phyloP scores from a whole-genome alignment of 2,329 filamentous ascomycete species.

The Fusarium anguioides region DNA sequence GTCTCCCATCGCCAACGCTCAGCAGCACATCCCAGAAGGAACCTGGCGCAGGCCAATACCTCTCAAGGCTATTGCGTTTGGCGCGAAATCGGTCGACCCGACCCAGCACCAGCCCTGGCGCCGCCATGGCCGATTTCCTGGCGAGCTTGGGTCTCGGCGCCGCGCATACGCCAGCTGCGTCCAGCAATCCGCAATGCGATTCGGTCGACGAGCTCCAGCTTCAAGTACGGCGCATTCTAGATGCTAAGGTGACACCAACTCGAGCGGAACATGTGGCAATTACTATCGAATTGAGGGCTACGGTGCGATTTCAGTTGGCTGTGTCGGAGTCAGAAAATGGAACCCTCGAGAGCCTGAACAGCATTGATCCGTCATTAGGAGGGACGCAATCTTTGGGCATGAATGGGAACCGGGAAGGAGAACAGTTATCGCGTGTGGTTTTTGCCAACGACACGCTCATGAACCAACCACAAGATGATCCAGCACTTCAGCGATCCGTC shows the following conservation, averaged over 20 bases:
- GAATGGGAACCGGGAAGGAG: constrained; percentile 16
- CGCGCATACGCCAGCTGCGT: constrained; percentile 34
- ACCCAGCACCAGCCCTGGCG: constrained; percentile 7
- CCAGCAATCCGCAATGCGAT: constrained; percentile 44
- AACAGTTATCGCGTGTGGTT: constrained; percentile 53
- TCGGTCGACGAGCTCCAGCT: constrained; percentile 59
- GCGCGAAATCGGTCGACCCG: constrained; percentile 7
- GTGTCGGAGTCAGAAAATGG: constrained; percentile 53
- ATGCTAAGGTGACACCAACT: constrained; percentile 57
- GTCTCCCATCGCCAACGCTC: constrained; percentile 8
- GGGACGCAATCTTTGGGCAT: constrained; percentile 40
- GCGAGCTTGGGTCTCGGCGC: constrained; percentile 51
- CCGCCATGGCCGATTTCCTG: constrained; percentile 54
- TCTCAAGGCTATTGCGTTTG: constrained; percentile 30
- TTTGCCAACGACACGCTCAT: constrained; percentile 58
- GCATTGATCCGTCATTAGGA: constrained; percentile 51
- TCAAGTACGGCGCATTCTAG: constrained; percentile 56
- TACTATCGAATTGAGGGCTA: constrained; percentile 59
- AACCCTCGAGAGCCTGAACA: constrained; percentile 46
- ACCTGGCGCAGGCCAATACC: constrained; percentile 26
- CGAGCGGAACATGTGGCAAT: constrained; percentile 62
- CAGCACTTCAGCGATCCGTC: constrained; percentile 60
- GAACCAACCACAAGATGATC: constrained; percentile 62
- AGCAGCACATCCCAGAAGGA: constrained; percentile 28
- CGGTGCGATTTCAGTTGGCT: constrained; percentile 57